These are phyloP conservation scores for Ogataea sp. DNA, from an alignment of 805 yeast species.

Conservation along the genomic window DNA sequence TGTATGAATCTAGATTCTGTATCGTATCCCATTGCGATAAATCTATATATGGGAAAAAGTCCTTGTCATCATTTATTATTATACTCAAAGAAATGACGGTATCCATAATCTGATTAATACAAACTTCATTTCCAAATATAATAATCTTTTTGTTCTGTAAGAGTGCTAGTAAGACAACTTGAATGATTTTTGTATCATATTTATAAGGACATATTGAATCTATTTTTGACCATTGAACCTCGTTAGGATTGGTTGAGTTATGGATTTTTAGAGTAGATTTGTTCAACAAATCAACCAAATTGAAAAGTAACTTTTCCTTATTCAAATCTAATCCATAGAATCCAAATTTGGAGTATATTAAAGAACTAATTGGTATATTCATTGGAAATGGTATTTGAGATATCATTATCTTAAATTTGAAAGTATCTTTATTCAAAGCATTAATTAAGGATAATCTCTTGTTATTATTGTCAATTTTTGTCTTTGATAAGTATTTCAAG, in stretches of 20 bases:
- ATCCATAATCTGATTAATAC: constrained; percentile 40
- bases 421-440: constrained; percentile 2
- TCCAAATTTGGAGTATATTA: constrained; percentile 16
- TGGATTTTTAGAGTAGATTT: not conserved
- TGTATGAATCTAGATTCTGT: constrained; percentile 30
- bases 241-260: not conserved
- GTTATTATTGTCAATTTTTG: too few relatives aligned
- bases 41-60: constrained; percentile 50
- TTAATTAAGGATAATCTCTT: too few relatives aligned
- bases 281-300: constrained; percentile 8
- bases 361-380: constrained; percentile 17
- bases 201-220: constrained; percentile 7
- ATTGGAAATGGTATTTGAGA: constrained; percentile 21
- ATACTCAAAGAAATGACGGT: constrained; percentile 32
- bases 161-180: constrained; percentile 38
- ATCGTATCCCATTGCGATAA: constrained; percentile 47
- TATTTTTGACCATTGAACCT: not conserved
- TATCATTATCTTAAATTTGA: constrained; percentile 14
- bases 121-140: constrained; percentile 30
- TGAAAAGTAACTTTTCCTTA: constrained; percentile 17
- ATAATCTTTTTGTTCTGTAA: constrained; percentile 38
- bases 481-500: too few relatives aligned
- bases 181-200: constrained; percentile 32
- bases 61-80: constrained; percentile 30
- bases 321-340: constrained; percentile 25